Base-by-base conservation (phyloP, 2,329 filamentous ascomycete species). In the Fusarium sp. region DNA sequence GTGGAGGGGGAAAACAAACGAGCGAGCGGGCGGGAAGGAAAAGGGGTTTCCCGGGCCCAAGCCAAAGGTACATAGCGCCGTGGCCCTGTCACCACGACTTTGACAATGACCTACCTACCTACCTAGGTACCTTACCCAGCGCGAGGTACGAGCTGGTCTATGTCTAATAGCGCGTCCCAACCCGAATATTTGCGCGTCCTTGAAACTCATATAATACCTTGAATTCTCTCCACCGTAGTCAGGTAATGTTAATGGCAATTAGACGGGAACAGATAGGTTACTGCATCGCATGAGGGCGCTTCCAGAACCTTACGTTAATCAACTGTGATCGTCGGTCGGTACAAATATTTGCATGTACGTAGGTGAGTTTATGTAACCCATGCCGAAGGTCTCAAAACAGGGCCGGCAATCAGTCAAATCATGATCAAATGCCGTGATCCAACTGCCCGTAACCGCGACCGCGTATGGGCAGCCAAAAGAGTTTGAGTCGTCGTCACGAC, bases 31-130 rank as follows among this genome's bases (percentile, higher is more conserved):
- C 64, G 63, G 63, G 68, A 73, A 57, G 49, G 48, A 70, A 69
- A 73, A 64, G 66, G 69, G 66, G 54, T 48, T 63, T 67, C 59
- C 71, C 61, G 62, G 58, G 44, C 61, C 67, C 66, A 60, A 69
- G 64, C 33, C 60, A 58, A 58, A 64, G 50, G 59, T 22, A 61
- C 42, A 58, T 57, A 68, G 65, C 61, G 62, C 60, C 61, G 70
- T 60, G 55, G 69, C 60, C 60, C 63, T 67, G 58, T 62, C 58
- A 51, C 18, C 28, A 18, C 39, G 58, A 52, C 17, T 59, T 61
- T 60, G 39, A 68, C 43, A 52, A 58, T 52, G 45, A 45, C 55
- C 22, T 48, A 46, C 18, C 22, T 48, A 46, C 18, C 18, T 20
- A 20, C 18, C 18, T 20, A 20, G 18, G 18, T 20, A 20, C 22